These are phyloP conservation scores for Ochetophila trinervis DNA, from an alignment of 306 rosid species.

Conservation along the genomic window DNA sequence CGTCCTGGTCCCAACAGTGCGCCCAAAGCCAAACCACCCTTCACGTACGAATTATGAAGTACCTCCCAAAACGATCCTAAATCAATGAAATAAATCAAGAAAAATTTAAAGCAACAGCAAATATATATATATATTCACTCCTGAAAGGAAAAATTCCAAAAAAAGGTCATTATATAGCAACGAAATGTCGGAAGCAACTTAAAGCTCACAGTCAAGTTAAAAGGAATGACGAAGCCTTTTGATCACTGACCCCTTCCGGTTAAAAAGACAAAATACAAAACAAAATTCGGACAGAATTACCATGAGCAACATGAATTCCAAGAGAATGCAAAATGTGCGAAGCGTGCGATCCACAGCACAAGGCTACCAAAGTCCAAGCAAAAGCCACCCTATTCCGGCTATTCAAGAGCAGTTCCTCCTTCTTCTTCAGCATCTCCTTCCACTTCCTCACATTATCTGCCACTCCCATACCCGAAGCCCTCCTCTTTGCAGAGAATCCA, in stretches of 20 bases:
- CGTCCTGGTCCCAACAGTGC: slow-evolving; percentile 93
- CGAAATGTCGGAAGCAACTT: no score
- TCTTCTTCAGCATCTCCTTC: slow-evolving; percentile 84
- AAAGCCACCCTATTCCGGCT: slow-evolving; percentile 78
- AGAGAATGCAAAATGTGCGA: slow-evolving; percentile 83
- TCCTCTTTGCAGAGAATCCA: slow-evolving; percentile 72
- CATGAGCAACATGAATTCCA: slow-evolving; percentile 83
- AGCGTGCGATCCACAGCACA: slow-evolving; percentile 93
- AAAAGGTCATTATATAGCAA: no score
- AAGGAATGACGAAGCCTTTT: no score
- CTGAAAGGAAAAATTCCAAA: no score
- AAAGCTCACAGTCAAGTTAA: no score
- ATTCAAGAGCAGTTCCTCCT: slow-evolving; percentile 57
- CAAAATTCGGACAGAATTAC: slow-evolving; percentile 43
- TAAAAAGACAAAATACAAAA: not conserved
- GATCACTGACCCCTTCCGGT: no score
- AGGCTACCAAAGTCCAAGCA: slow-evolving; percentile 92
- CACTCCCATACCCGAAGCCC: slow-evolving; percentile 68
- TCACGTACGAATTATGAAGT: slow-evolving; percentile 82
- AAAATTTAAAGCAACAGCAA: not conserved
- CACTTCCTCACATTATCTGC: slow-evolving; percentile 86
- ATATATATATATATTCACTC: no score
- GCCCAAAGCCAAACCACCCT: slow-evolving; percentile 79
- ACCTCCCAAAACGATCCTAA: slow-evolving; percentile 59
- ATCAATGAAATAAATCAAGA: not conserved